Percentiles rank a stretch among this genome's conserved stretches.
These are phyloP conservation scores for Raffaelea ambrosiae DNA, from an alignment of 2,329 filamentous ascomycete genomes.

Conservation along the genomic window DNA sequence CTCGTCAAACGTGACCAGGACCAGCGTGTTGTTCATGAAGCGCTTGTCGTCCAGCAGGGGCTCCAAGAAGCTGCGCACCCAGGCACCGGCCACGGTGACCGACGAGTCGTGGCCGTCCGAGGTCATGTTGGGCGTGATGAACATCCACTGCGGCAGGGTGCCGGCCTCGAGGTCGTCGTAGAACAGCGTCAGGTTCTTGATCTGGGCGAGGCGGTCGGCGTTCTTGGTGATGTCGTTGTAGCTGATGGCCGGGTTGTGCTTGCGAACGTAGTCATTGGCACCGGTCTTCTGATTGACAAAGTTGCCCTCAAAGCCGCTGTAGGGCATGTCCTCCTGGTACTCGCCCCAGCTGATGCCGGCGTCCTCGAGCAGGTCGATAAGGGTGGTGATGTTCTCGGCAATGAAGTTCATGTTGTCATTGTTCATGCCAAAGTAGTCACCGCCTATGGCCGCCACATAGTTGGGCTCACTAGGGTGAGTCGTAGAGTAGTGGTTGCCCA, in stretches of 20 bases:
- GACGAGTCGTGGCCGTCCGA: slow-evolving; percentile 68
- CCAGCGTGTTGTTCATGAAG: slow-evolving; percentile 68
- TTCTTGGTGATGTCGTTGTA: slow-evolving; percentile 57
- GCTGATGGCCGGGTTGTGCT: slow-evolving; percentile 64
- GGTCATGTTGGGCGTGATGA: slow-evolving; percentile 68
- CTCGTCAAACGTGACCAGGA: slow-evolving; percentile 75
- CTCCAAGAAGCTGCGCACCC: slow-evolving; percentile 59
- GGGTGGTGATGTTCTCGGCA: slow-evolving; percentile 52
- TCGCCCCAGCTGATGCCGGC: slow-evolving; percentile 58
- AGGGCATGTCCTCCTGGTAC: slow-evolving; percentile 74
- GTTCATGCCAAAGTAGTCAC: slow-evolving; percentile 66
- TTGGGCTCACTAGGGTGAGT: slow-evolving; percentile 72
- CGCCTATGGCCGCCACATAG: slow-evolving; percentile 59
- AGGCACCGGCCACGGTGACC: slow-evolving; percentile 59
- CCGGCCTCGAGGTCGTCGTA: slow-evolving; percentile 54
- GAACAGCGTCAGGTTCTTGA: slow-evolving; percentile 69
- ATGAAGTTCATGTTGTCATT: slow-evolving; percentile 56
- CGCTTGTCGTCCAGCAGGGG: slow-evolving; percentile 60
- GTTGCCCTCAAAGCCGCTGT: slow-evolving; percentile 60
- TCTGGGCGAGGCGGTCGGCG: slow-evolving; percentile 51
- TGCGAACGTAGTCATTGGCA: slow-evolving; percentile 71
- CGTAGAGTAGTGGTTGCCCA: slow-evolving; percentile 51
- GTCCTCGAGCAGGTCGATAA: slow-evolving; percentile 61
- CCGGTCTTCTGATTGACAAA: slow-evolving; percentile 58
- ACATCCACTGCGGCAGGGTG: slow-evolving; percentile 62